phyloP scores from a whole-genome alignment of 2,329 filamentous ascomycete genomes.

The Penicillium sp. region DNA sequence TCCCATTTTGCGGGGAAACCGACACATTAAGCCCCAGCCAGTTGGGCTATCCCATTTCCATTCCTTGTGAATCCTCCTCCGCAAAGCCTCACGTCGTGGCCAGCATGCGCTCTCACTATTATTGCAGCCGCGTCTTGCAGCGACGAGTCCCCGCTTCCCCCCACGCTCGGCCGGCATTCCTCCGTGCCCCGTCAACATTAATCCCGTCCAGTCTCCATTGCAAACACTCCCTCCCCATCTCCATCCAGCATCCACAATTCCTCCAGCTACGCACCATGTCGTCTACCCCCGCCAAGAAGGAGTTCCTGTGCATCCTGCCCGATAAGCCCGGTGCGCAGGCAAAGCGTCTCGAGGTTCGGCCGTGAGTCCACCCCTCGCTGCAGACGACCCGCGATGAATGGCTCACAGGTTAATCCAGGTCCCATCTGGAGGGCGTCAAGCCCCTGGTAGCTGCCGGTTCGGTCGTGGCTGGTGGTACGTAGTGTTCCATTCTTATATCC shows the following conservation, averaged over 20 bases:
- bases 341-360: conserved; percentile 56
- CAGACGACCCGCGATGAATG: not conserved
- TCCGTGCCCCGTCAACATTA: conserved; percentile 13
- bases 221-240: too few species aligned
- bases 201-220: too few species aligned
- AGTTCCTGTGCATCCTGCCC: conserved; percentile 68
- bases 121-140: not conserved
- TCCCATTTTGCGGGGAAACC: too few species aligned
- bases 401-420: conserved; percentile 27
- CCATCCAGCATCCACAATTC: conserved; percentile 1
- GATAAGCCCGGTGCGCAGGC: conserved; percentile 60
- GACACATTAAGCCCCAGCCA: too few species aligned
- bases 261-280: conserved; percentile 23
- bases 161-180: conserved; percentile 18
- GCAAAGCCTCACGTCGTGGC: too few species aligned
- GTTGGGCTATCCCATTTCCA: too few species aligned
- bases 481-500: not conserved
- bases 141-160: conserved; percentile 20
- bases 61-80: too few species aligned
- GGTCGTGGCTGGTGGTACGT: conserved; percentile 63
- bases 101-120: too few species aligned
- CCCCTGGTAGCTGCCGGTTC: conserved; percentile 54
- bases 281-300: conserved; percentile 45
- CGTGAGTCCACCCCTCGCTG: conserved; percentile 24
- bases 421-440: conserved; percentile 59